Percentiles rank a stretch among this genome's conserved stretches.
Evolutionary conservation across 2,329 filamentous ascomycete species (phyloP).

Genomic region (Aspergillus japonicus): DNA sequence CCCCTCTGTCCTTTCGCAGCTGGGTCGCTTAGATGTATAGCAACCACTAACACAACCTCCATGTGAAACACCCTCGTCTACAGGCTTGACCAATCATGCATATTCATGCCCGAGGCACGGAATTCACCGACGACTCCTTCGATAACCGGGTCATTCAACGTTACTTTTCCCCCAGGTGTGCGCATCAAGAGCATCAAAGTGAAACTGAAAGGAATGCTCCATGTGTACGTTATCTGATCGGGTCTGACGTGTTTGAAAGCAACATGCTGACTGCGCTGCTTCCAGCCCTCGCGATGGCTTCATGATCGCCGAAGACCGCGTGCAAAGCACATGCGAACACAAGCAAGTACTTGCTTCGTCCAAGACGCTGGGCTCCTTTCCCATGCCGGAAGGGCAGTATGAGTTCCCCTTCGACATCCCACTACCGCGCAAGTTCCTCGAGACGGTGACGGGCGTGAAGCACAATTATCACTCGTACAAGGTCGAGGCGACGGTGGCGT

Average conservation of each 20-base stretch:
- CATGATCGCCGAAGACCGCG: conserved; percentile 8
- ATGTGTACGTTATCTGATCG: conserved; percentile 11
- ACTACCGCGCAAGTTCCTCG: conserved; percentile 9
- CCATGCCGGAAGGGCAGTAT: conserved; percentile 19
- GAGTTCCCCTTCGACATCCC: conserved; percentile 22
- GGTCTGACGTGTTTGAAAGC: background rate
- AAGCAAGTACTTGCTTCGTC: conserved; percentile 17
- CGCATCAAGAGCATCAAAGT: conserved; percentile 18
- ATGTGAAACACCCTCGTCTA: background rate
- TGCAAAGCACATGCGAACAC: conserved; percentile 13
- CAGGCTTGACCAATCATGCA: conserved; percentile 17
- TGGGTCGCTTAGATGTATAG: no score
- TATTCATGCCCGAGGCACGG: conserved; percentile 14
- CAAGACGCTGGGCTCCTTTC: conserved; percentile 17
- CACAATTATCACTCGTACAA: conserved; percentile 21
- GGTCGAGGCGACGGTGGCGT: conserved; percentile 16
- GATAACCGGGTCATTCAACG: conserved; percentile 14
- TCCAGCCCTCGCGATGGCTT: background rate
- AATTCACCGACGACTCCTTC: background rate
- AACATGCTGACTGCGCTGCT: background rate
- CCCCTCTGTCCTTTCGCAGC: background rate
- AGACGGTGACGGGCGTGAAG: conserved; percentile 12
- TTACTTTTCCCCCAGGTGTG: conserved; percentile 8
- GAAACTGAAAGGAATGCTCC: conserved; percentile 14
- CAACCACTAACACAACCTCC: no score